Conservation (phyloP, 2,329 filamentous ascomycete genomes). For the Trichoderma harzianum region DNA sequence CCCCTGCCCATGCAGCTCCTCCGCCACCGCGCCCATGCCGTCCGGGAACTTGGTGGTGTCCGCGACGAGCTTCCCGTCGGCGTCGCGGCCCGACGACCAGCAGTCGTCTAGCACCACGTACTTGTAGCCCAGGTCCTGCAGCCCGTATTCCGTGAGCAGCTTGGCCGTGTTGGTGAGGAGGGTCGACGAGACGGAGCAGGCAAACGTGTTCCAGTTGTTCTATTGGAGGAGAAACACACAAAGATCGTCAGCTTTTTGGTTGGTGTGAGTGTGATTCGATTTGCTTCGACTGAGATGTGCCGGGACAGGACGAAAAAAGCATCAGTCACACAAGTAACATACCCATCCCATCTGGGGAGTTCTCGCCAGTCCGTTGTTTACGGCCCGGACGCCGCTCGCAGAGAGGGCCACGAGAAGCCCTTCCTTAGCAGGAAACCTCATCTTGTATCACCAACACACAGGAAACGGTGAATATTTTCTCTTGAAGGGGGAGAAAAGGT, state of each 20-base stretch:
- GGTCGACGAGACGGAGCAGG: conserved; percentile 20
- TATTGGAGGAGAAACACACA: not conserved
- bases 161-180: conserved; percentile 23
- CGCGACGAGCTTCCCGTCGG: conserved; percentile 28
- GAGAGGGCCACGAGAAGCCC: conserved; percentile 3
- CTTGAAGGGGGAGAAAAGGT: not conserved
- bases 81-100: conserved; percentile 30
- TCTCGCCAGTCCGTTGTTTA: conserved; percentile 11
- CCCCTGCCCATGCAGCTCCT: conserved; percentile 34
- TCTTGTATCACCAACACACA: not conserved
- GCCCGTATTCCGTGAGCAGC: conserved; percentile 26
- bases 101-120: conserved; percentile 36
- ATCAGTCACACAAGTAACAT: not conserved
- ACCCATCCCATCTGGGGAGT: conserved; percentile 20
- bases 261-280: not conserved
- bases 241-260: not conserved
- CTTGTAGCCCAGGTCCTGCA: conserved; percentile 29
- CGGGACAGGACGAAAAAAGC: not conserved
- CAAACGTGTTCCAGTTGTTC: conserved; percentile 20
- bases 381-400: not conserved
- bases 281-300: not conserved
- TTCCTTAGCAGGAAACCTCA: not conserved
- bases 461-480: not conserved
- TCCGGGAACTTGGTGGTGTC: conserved; percentile 36
- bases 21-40: conserved; percentile 35